Evolutionary conservation across 129 eudicot species (phyloP).

Genomic region (Helichrysum umbraculigerum): DNA sequence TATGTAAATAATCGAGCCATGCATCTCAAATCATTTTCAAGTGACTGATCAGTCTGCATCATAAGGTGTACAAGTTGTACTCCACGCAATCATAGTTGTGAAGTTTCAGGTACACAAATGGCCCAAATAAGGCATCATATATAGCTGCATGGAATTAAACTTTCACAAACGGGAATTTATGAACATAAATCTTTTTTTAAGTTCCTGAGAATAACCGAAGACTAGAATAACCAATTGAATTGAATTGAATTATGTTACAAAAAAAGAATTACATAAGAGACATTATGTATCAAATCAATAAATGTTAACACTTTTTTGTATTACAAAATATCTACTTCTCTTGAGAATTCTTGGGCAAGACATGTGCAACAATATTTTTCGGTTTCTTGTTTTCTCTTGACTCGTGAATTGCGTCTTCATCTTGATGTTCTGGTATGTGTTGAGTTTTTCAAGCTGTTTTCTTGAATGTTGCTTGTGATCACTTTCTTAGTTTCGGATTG

Average conservation of each 20-base stretch:
- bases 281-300: neutral
- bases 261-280: slow-evolving; percentile 6
- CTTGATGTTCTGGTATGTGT: slow-evolving; percentile 35
- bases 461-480: slow-evolving; percentile 34
- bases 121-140: too few relatives aligned
- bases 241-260: slow-evolving; percentile 12
- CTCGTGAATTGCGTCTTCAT: slow-evolving; percentile 24
- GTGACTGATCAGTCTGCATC: too few relatives aligned
- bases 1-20: too few relatives aligned
- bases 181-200: too few relatives aligned
- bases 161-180: too few relatives aligned
- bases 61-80: too few relatives aligned
- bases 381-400: slow-evolving; percentile 27
- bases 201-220: slow-evolving; percentile 3
- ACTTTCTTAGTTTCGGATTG: slow-evolving; percentile 38
- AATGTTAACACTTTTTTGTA: neutral
- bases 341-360: neutral
- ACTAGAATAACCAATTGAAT: slow-evolving; percentile 15
- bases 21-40: too few relatives aligned
- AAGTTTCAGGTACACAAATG: too few relatives aligned
- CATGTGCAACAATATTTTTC: neutral
- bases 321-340: slow-evolving; percentile 4
- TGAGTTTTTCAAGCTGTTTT: slow-evolving; percentile 43
- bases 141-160: too few relatives aligned
- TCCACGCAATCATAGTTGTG: too few relatives aligned